Conservation (phyloP, 31 red algal species). For the Odonthalia washingtoniensis region DNA sequence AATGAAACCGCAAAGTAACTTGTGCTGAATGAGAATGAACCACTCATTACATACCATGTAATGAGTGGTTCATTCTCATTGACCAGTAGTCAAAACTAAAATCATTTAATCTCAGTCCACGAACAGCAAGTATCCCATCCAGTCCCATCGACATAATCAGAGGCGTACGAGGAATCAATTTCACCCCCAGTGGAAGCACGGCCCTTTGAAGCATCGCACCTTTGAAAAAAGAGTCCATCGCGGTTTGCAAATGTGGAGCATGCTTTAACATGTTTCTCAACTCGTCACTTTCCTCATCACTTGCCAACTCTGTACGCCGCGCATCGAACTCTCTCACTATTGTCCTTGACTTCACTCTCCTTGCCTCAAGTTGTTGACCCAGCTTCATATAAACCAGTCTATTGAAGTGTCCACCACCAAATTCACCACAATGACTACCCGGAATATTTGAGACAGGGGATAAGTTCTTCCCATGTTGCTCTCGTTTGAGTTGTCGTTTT, state of each 20-base stretch:
- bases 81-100: conserved; percentile 60
- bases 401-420: conserved; percentile 64
- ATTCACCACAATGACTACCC: no score
- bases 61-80: no score
- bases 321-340: conserved; percentile 57
- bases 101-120: conserved; percentile 68
- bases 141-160: conserved; percentile 47
- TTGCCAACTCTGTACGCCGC: conserved; percentile 66
- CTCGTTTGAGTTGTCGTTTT: no score
- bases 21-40: conserved; percentile 62
- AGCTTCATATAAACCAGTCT: conserved; percentile 73
- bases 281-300: conserved; percentile 46
- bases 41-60: conserved; percentile 57
- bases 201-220: conserved; percentile 61
- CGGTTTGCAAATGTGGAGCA: conserved; percentile 38
- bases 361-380: conserved; percentile 64
- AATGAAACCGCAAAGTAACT: conserved; percentile 50
- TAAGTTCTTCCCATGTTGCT: no score
- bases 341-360: conserved; percentile 65
- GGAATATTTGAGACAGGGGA: no score
- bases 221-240: conserved; percentile 69
- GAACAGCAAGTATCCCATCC: conserved; percentile 68
- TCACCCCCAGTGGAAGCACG: conserved; percentile 38
- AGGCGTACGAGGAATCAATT: conserved; percentile 45
- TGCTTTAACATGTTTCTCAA: conserved; percentile 16